Evolutionary conservation across 2,329 filamentous ascomycete genomes (phyloP), one percentile per base, ranked within the genome.

Genomic region (Phoma sp.): DNA sequence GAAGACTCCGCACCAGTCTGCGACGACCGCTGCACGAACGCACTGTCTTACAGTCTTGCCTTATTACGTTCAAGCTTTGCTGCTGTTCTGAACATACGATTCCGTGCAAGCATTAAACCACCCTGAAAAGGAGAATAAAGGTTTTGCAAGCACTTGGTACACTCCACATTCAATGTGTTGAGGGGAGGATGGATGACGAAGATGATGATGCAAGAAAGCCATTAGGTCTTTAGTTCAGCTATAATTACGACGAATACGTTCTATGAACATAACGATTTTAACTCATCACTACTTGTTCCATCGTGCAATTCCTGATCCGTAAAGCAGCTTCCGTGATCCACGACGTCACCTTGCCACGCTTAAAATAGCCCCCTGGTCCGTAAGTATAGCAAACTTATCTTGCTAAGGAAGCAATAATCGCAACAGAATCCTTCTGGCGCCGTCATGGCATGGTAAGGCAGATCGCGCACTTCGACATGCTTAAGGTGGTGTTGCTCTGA

Each of bases 61-160:
- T 46, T 65, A 62, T 65, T 65, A 62, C 63, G 61, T 67, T 41
- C 39, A 59, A 65, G 64, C 67, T 63, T 57, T 64, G 35, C 49
- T 68, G 65, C 62, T 67, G 6, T 51, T 62, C 60, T 60, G 43
- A 40, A 58, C 44, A 61, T 36, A 24, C 42, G 30, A 37, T 39
- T 45, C 4, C 45, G 32, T 22, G 24, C 23, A 37, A 47, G 54
- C 49, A 64, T 55, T 37, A 55, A 54, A 46, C 39, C 38, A 50
- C 41, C 46, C 46, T 55, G 36, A 29, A 42, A 43, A 33, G 55
- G 57, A 39, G 45, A 49, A 58, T 45, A 54, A 60, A 27, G 50
- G 50, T 55, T 57, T 49, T 45, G 43, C 33, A 40, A 54, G 47
- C 39, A 40, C 43, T 42, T 42, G 51, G 50, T 43, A 46, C 14